These are phyloP conservation scores for Tetrahymena thermophila DNA, from an alignment of 73 alveolate species.

Conservation along the genomic window DNA sequence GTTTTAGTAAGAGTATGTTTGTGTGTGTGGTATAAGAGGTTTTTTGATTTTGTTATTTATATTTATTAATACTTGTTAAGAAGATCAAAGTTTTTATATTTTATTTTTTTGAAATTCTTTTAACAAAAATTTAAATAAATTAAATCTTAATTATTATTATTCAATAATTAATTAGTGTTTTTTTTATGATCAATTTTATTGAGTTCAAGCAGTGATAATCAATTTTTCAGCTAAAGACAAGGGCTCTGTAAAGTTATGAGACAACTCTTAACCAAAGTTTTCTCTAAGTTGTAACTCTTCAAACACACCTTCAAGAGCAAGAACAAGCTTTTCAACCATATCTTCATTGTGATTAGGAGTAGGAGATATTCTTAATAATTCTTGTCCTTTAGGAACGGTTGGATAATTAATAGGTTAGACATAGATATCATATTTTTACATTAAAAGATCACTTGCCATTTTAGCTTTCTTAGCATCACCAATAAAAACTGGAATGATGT, in stretches of 20 bases:
- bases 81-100: background rate
- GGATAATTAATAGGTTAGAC: conserved; percentile 79
- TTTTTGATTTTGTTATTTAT: too few species aligned
- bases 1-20: background rate
- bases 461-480: conserved; percentile 61
- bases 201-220: background rate
- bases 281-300: conserved; percentile 9
- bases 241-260: background rate
- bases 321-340: conserved; percentile 31
- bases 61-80: background rate
- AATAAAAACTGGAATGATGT: conserved; percentile 63
- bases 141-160: background rate
- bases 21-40: background rate
- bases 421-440: conserved; percentile 52
- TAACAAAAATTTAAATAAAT: background rate
- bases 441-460: conserved; percentile 46
- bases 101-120: background rate
- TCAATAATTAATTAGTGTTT: too few species aligned
- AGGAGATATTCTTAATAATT: conserved; percentile 47
- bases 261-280: background rate
- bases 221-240: background rate
- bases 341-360: conserved; percentile 49
- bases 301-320: conserved; percentile 25
- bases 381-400: conserved; percentile 68
- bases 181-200: background rate